phyloP scores from a whole-genome alignment of 2,329 filamentous ascomycete genomes.

The Botrytis tulipae region DNA sequence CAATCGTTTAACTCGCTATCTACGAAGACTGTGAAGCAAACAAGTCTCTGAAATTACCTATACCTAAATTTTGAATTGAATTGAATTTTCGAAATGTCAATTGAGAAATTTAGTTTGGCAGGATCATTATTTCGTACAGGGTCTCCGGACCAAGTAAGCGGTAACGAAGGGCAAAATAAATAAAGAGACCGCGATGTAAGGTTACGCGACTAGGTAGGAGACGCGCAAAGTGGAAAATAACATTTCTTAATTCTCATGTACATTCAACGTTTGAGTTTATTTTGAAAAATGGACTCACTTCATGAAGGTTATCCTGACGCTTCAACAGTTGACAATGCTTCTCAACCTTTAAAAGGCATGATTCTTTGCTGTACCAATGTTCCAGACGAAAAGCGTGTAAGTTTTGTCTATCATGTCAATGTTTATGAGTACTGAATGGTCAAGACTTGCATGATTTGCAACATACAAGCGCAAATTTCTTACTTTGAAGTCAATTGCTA shows the following conservation, averaged over 20 bases:
- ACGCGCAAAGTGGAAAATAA: conserved; percentile 18
- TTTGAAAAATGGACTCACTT: conserved; percentile 6
- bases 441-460: background rate
- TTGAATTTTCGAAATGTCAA: background rate
- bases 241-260: conserved; percentile 4
- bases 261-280: background rate
- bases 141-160: background rate
- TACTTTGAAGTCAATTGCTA: background rate
- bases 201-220: conserved; percentile 3
- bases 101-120: background rate
- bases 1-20: background rate
- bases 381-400: conserved; percentile 72
- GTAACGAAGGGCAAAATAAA: conserved; percentile 14
- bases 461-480: background rate
- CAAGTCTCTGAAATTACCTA: background rate
- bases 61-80: background rate
- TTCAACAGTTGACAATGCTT: conserved; percentile 23
- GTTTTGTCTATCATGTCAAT: conserved; percentile 35
- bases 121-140: background rate
- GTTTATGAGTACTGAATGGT: background rate
- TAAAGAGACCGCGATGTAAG: background rate
- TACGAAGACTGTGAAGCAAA: background rate
- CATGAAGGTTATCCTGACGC: background rate
- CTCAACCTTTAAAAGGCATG: conserved; percentile 59
- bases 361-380: conserved; percentile 89